Evolutionary conservation across 257 asterid genomes (phyloP).

Genomic region (Penstemon newberryi): DNA sequence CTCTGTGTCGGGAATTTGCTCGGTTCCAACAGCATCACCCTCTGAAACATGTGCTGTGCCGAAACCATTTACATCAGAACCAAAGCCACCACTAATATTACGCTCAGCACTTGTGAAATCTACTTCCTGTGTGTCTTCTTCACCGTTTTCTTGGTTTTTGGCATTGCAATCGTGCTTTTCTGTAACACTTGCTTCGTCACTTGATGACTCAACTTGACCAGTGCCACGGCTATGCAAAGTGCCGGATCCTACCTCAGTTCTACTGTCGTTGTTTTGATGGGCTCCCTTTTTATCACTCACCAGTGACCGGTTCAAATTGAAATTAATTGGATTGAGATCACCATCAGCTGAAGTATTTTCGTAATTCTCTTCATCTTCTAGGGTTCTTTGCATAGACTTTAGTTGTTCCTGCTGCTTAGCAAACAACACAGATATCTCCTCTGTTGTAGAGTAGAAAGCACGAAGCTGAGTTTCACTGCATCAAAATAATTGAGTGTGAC

Average conservation of each 20-base stretch:
- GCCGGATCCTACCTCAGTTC: slow-evolving; percentile 37
- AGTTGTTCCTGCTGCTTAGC: slow-evolving; percentile 94
- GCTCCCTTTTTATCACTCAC: slow-evolving; percentile 41
- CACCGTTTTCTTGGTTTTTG: slow-evolving; percentile 51
- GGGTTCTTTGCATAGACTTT: slow-evolving; percentile 91
- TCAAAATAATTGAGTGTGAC: slow-evolving; percentile 19
- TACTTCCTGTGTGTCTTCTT: slow-evolving; percentile 81
- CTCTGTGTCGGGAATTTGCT: slow-evolving; percentile 59
- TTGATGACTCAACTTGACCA: slow-evolving; percentile 45
- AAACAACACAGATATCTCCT: slow-evolving; percentile 79
- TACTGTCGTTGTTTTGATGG: slow-evolving; percentile 35
- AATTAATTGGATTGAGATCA: slow-evolving; percentile 52
- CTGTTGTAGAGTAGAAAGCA: slow-evolving; percentile 94
- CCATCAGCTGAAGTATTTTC: slow-evolving; percentile 62
- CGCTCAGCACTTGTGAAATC: slow-evolving; percentile 50
- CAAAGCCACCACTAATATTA: slow-evolving; percentile 60
- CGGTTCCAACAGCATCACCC: slow-evolving; percentile 56
- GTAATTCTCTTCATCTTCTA: slow-evolving; percentile 87
- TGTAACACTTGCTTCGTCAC: slow-evolving; percentile 75
- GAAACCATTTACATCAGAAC: slow-evolving; percentile 72
- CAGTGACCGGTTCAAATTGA: slow-evolving; percentile 24
- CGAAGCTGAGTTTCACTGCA: slow-evolving; percentile 98
- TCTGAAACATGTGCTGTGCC: slow-evolving; percentile 45
- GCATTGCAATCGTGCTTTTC: slow-evolving; percentile 75
- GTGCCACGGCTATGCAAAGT: slow-evolving; percentile 34